Conservation (phyloP, 1,284 basidiomycete species). For the Paramarasmius palmivorus region DNA sequence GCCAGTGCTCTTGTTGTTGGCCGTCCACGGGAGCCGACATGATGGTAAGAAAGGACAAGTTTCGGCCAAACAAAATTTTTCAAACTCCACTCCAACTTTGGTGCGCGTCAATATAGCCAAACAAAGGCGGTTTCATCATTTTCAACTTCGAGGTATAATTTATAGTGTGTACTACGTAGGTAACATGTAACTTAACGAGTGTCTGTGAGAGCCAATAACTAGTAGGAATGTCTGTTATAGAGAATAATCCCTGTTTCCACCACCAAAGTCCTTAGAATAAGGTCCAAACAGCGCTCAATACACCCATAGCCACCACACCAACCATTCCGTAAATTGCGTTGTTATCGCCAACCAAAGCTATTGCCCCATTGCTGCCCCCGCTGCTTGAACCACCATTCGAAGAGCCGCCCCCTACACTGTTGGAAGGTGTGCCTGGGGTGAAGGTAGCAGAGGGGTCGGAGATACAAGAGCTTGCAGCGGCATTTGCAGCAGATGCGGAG, state of each 20-base stretch:
- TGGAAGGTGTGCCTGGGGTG: constrained; percentile 56
- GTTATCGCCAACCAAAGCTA: constrained; percentile 29
- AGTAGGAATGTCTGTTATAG: too few relatives aligned
- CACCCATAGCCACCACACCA: constrained; percentile 36
- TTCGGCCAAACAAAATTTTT: not conserved
- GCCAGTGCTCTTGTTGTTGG: constrained; percentile 14
- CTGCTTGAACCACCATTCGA: constrained; percentile 20
- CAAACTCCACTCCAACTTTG: not conserved
- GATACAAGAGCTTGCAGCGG: constrained; percentile 72
- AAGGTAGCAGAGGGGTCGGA: constrained; percentile 68
- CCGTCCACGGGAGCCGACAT: constrained; percentile 7
- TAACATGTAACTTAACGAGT: too few relatives aligned
- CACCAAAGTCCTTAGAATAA: constrained; percentile 36
- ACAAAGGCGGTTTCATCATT: too few relatives aligned
- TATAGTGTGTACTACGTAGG: too few relatives aligned
- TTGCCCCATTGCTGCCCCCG: constrained; percentile 30
- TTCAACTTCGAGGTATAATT: too few relatives aligned
- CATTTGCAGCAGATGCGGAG: constrained; percentile 51
- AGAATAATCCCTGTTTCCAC: too few relatives aligned
- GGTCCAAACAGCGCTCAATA: constrained; percentile 47
- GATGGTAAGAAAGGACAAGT: not conserved
- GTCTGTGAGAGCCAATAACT: too few relatives aligned
- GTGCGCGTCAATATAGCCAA: too few relatives aligned
- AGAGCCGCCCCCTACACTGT: constrained; percentile 23
- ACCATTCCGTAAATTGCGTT: constrained; percentile 44